Base-by-base conservation (phyloP, 2,329 filamentous ascomycete species). In the Fusarium sp. region DNA sequence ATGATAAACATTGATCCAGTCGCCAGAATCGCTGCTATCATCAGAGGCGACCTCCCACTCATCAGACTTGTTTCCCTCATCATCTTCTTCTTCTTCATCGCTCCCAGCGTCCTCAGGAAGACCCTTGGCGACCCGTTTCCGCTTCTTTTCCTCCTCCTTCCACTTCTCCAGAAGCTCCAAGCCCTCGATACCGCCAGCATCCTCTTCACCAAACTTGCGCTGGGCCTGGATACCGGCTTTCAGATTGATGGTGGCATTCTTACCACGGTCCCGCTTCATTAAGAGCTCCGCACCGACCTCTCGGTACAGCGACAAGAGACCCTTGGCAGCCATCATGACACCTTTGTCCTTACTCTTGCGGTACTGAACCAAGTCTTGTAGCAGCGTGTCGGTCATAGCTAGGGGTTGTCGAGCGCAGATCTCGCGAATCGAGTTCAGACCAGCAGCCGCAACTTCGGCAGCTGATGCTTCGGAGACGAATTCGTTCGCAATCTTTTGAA, bases 311-410 rank as follows among this genome's bases (percentile, higher is more conserved):
- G 92, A 92, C 37, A 99, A 81, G 7, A 99, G 80, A 63, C 95
- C 94, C 75, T 95, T 94, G 13, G 94, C 93, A 8, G 95, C 95
- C 95, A 99, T 98, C 85, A 96, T 93, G n/a, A 95, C 91, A 57
- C 94, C 93, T 80, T 98, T 99, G 73, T 99, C 95, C 74, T 99
- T 99, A 73, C 92, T 96, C 81, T 96, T 97, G 58, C 92, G 87
- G 78, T 99, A 98, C 80, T 95, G 90, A 9, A 98, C 93, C 48
- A 99, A 79, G 80, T 99, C 95, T 75, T 99, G 94, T 27, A 99
- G 79, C n/a, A 99, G 79, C 0, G 93, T 97, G 65, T 98, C 93
- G 47, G 88, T 93, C 91, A 99, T 98, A 6, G 93, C 93, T n/a
- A 98, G 80, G 2, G 95, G 94, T 72, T 99, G 95, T 63, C 95